Percentiles rank a stretch among this genome's conserved stretches.
Conservation (phyloP, 768 basidiomycete species). For the Saitozyma podzolica region DNA sequence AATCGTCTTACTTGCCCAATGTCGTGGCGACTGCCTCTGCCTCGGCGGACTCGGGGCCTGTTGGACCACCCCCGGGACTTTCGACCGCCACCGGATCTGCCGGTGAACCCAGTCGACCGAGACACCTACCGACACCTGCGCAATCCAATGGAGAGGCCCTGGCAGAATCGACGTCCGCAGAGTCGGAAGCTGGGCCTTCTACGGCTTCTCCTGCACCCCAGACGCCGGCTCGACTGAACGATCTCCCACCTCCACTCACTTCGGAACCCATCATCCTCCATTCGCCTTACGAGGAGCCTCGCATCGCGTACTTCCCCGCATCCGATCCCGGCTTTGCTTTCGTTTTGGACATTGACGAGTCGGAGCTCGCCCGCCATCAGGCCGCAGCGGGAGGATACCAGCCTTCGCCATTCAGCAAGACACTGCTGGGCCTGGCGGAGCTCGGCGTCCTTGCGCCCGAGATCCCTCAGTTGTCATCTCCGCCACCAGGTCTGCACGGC, state of each 20-base stretch:
- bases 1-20: constrained; percentile 19
- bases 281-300: constrained; percentile 42
- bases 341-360: constrained; percentile 25
- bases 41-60: neutral
- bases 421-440: constrained; percentile 36
- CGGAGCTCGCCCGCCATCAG: constrained; percentile 12
- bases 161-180: constrained; percentile 23
- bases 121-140: neutral
- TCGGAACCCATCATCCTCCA: constrained; percentile 38
- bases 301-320: constrained; percentile 31
- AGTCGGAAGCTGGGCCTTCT: constrained; percentile 44
- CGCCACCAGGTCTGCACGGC: constrained; percentile 5
- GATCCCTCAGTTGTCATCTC: constrained; percentile 19
- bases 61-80: too few relatives aligned
- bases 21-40: neutral
- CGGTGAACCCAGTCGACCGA: too few relatives aligned
- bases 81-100: too few relatives aligned
- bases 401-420: constrained; percentile 39
- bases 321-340: constrained; percentile 41
- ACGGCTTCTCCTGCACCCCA: constrained; percentile 40
- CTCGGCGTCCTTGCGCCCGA: constrained; percentile 36
- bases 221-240: constrained; percentile 24
- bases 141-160: neutral
- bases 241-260: constrained; percentile 30
- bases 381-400: constrained; percentile 21